A percentile compares a stretch with the other conserved stretches of the same genome.
Conservation (phyloP, 139 green algal species). For the Nannochloris sp. region DNA sequence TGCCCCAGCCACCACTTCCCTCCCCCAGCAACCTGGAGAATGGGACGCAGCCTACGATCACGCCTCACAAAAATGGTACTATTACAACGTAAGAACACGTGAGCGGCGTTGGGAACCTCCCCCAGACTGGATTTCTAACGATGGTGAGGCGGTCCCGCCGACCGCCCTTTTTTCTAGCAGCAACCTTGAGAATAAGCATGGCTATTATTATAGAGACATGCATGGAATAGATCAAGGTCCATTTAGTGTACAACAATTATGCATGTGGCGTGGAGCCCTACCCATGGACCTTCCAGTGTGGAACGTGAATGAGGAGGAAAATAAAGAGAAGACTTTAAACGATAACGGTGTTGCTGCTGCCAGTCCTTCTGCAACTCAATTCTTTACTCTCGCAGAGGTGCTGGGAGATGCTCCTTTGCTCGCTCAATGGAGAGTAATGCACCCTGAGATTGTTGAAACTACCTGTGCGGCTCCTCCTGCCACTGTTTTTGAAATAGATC, state of each 20-base stretch:
- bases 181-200: too few species aligned
- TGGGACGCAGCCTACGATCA: slow-evolving; percentile 8
- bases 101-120: neutral
- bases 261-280: slow-evolving; percentile 35
- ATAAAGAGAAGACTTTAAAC: neutral
- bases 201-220: slow-evolving; percentile 34
- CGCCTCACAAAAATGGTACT: slow-evolving; percentile 3
- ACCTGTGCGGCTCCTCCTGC: slow-evolving; percentile 3
- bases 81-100: slow-evolving; percentile 3
- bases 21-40: neutral
- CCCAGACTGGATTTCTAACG: neutral
- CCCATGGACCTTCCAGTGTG: slow-evolving; percentile 48
- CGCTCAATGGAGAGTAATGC: slow-evolving; percentile 7
- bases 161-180: neutral
- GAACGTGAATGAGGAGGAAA: neutral
- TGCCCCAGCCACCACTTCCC: neutral
- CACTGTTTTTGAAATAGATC: neutral
- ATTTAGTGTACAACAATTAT: slow-evolving; percentile 32
- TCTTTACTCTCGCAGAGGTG: slow-evolving; percentile 29
- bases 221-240: slow-evolving; percentile 32
- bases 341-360: too few species aligned
- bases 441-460: neutral
- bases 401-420: slow-evolving; percentile 31
- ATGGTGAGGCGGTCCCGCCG: neutral
- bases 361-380: neutral